Conservation (phyloP, 768 basidiomycete species). For the Mycena olivaceomarginata region DNA sequence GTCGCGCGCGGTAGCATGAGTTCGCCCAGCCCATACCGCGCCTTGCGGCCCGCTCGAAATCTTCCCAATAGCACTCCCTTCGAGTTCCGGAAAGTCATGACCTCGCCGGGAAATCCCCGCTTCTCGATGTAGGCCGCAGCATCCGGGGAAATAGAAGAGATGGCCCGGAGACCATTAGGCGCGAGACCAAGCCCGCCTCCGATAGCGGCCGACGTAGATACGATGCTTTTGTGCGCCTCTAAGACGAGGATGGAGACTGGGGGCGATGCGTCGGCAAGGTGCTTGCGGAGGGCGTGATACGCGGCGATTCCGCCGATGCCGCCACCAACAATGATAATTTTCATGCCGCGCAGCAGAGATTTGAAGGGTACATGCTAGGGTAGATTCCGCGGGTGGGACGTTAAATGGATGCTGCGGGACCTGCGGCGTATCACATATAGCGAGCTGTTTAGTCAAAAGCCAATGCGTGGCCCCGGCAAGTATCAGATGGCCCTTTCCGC, state of each 20-base stretch:
- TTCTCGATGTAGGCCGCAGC: constrained; percentile 55
- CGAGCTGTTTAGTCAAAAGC: constrained; percentile 1
- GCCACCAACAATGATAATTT: constrained; percentile 47
- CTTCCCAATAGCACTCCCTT: constrained; percentile 58
- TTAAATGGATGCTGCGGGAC: constrained; percentile 43
- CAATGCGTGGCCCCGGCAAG: constrained; percentile 21
- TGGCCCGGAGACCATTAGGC: constrained; percentile 62
- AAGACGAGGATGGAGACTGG: constrained; percentile 52
- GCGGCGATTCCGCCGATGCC: constrained; percentile 47
- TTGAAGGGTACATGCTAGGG: not conserved
- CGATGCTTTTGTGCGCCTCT: constrained; percentile 55
- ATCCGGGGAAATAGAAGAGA: constrained; percentile 52
- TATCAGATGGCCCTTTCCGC: constrained; percentile 37
- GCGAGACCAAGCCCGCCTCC: constrained; percentile 62
- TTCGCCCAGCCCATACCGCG: constrained; percentile 56
- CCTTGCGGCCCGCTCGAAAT: constrained; percentile 51
- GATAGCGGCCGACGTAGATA: constrained; percentile 49
- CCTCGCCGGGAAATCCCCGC: constrained; percentile 49
- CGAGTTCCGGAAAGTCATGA: constrained; percentile 57
- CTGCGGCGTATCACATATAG: constrained; percentile 36
- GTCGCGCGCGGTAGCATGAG: constrained; percentile 57
- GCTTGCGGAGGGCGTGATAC: constrained; percentile 51
- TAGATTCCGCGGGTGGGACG: not conserved
- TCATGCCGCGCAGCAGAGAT: constrained; percentile 38
- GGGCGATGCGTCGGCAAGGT: constrained; percentile 49